phyloP scores from a whole-genome alignment of 805 yeast species.

The Yarrowia sp. region DNA sequence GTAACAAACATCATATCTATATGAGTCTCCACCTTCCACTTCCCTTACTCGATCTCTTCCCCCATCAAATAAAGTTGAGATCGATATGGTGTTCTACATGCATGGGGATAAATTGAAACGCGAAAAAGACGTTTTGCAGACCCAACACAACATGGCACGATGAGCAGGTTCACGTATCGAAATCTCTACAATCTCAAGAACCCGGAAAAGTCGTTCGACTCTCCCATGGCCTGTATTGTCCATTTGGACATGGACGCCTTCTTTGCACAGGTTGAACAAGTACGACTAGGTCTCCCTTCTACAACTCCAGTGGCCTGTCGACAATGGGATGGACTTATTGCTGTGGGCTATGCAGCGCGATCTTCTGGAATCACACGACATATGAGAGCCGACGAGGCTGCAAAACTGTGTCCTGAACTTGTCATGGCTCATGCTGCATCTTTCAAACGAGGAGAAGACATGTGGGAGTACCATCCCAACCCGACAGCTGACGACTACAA shows the following conservation, averaged over 20 bases:
- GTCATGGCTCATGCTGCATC: constrained; percentile 91
- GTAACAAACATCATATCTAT: background rate
- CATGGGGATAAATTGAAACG: constrained; percentile 11
- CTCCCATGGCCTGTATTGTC: constrained; percentile 75
- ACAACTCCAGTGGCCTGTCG: constrained; percentile 89
- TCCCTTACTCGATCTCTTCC: background rate
- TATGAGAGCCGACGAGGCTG: constrained; percentile 68
- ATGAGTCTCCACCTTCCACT: background rate
- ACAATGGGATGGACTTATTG: constrained; percentile 88
- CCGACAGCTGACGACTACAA: constrained; percentile 65
- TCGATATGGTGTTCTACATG: background rate
- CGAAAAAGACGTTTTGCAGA: background rate
- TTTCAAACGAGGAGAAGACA: constrained; percentile 77
- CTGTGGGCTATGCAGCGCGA: constrained; percentile 79
- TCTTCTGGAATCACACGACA: constrained; percentile 76
- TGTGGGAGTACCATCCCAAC: constrained; percentile 68
- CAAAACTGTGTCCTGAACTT: constrained; percentile 69
- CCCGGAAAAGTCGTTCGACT: constrained; percentile 47
- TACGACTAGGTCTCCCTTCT: constrained; percentile 60
- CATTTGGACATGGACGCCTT: constrained; percentile 93
- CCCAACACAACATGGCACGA: background rate
- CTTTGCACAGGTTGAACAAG: constrained; percentile 90
- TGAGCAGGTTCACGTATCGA: constrained; percentile 28
- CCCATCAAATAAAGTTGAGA: background rate
- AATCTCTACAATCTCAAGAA: constrained; percentile 31